phyloP scores from a whole-genome alignment of 305 asterid species.

The Nicotiana rustica region DNA sequence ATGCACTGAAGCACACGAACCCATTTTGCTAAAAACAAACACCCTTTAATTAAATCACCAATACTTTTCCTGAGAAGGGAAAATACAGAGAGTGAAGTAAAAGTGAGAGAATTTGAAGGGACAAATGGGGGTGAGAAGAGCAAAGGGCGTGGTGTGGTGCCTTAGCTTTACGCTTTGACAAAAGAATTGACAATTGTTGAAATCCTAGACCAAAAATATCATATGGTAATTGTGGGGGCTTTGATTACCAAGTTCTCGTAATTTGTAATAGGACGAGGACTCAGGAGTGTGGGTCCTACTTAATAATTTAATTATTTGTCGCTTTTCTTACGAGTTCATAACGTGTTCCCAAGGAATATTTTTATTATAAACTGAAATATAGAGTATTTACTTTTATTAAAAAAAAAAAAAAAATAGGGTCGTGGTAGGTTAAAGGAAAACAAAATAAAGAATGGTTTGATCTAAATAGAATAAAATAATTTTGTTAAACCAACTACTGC shows the following conservation, averaged over 20 bases:
- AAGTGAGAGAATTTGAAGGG: slow-evolving; percentile 16
- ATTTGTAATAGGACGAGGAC: slow-evolving; percentile 11
- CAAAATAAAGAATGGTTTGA: not conserved
- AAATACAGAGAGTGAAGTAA: slow-evolving; percentile 29
- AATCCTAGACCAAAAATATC: not conserved
- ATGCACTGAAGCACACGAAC: slow-evolving; percentile 74
- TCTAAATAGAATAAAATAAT: too few species aligned
- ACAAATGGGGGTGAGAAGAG: slow-evolving; percentile 3
- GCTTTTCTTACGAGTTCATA: slow-evolving; percentile 1
- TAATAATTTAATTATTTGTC: not conserved
- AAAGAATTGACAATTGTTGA: slow-evolving; percentile 18
- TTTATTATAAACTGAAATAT: not conserved
- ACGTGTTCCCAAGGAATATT: not conserved
- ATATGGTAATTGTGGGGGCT: slow-evolving; percentile 12
- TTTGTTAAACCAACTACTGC: too few species aligned
- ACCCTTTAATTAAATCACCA: not conserved
- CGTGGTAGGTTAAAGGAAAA: slow-evolving; percentile 17
- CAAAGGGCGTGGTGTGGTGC: not conserved
- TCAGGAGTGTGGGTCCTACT: slow-evolving; percentile 34
- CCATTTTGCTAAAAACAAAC: slow-evolving; percentile 50
- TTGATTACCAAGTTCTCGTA: slow-evolving; percentile 39
- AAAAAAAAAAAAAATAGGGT: not conserved
- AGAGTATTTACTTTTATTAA: not conserved
- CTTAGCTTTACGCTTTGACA: slow-evolving; percentile 33
- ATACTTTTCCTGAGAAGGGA: not conserved